Conservation (phyloP, 2,329 filamentous ascomycete species). For the Gaeumannomyces sp. region DNA sequence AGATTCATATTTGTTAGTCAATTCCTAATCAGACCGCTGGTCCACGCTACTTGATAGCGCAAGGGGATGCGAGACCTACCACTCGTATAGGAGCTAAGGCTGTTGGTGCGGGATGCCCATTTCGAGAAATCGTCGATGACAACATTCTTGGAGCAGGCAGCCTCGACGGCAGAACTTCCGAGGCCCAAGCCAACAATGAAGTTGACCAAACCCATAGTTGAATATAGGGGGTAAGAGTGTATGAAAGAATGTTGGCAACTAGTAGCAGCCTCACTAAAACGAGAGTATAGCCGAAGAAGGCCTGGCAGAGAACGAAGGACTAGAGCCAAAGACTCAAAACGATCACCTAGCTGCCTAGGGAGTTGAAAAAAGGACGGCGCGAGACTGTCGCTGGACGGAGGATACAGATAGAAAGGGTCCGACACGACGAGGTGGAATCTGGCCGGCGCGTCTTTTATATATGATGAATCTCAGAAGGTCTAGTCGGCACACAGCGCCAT, state of each 20-base stretch:
- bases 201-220: background rate
- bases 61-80: constrained; percentile 17
- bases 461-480: too few relatives aligned
- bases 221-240: background rate
- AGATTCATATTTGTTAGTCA: background rate
- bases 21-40: background rate
- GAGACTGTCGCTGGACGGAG: background rate
- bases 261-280: background rate
- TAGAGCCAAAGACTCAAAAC: background rate
- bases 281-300: background rate
- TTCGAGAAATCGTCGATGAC: constrained; percentile 24
- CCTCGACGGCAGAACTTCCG: constrained; percentile 3
- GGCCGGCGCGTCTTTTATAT: background rate
- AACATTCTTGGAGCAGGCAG: constrained; percentile 22
- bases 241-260: background rate
- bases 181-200: constrained; percentile 2
- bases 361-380: background rate
- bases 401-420: background rate
- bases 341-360: background rate
- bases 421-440: background rate
- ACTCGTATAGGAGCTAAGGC: constrained; percentile 20
- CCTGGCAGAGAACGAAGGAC: background rate
- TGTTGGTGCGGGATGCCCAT: constrained; percentile 22
- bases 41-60: background rate
- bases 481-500: background rate